Evolutionary conservation across 2,329 filamentous ascomycete species (phyloP), one percentile per base, ranked within the genome.

Genomic region (Cercospora sp.): DNA sequence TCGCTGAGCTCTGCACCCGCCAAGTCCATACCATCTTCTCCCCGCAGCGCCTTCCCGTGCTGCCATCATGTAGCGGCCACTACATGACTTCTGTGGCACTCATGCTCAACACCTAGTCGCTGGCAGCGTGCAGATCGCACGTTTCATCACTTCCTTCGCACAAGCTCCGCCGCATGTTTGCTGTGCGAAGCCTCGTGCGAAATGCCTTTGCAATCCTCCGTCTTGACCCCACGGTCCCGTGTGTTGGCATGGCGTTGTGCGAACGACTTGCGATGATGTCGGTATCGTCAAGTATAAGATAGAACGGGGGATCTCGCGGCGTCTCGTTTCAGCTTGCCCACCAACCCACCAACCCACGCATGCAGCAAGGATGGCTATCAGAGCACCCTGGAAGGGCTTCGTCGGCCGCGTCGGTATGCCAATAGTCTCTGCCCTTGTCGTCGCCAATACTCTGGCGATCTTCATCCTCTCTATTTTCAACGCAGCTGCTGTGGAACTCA

Each of bases 301-400:
- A 45, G 31, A 36, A 18, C 23, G 26, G n/a, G 18, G 42, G 26
- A 16, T 28, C 26, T 26, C 31, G 60, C 30, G 26, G 16, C 23
- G n/a, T 28, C 28, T 48, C 23, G 36, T 26, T 51, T 62, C 60
- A 16, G 39, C 60, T 48, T 30, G 20, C 30, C 33, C 33, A 36
- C 12, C 31, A 60, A 33, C 18, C 18, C n/a, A 33, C 9, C 18
- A 12, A 51, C 16, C 12, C 26, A 20, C 20, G 16, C 39, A 53
- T 33, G 23, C 60, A 42, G 33, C 13, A 62, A 55, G 33, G 28
- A 71, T 72, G 69, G 69, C 68, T 10, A 69, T 71, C 60, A 60
- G 63, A 33, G 69, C 71, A 55, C 71, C 71, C 7, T 72, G 71
- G 71, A 72, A 65, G 60, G 71, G 71, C 12, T 66, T 67, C 63